A percentile compares a stretch with the other conserved stretches of the same genome.
phyloP scores from a whole-genome alignment of 768 basidiomycete genomes.

The Leccinum longicurvipes region DNA sequence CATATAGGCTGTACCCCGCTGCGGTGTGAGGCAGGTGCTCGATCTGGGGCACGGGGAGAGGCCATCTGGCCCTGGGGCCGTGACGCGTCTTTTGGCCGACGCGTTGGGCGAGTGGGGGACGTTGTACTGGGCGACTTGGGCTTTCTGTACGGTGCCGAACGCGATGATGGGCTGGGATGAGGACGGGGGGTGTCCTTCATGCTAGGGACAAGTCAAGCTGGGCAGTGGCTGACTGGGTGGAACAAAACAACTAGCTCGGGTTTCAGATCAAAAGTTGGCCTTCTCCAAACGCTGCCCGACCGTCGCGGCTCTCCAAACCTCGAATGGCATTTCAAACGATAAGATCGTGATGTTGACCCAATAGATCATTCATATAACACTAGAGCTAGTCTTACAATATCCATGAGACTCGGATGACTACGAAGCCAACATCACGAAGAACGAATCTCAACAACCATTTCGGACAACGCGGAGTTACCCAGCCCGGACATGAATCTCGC shows the following conservation, averaged over 20 bases:
- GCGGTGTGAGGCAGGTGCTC: slow-evolving; percentile 5
- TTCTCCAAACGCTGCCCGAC: slow-evolving; percentile 8
- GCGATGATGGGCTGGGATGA: slow-evolving; percentile 4
- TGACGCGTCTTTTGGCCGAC: slow-evolving; percentile 13
- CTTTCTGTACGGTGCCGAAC: slow-evolving; percentile 18
- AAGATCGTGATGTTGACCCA: background rate
- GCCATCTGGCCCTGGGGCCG: slow-evolving; percentile 2
- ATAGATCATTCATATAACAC: background rate
- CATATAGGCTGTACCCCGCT: slow-evolving; percentile 4
- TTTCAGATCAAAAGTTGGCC: slow-evolving; percentile 2
- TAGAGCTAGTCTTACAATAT: background rate
- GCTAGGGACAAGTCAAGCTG: slow-evolving; percentile 8
- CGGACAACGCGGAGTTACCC: background rate
- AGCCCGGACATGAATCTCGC: background rate
- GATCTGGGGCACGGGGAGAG: slow-evolving; percentile 2
- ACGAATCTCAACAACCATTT: no score
- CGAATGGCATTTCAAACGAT: background rate
- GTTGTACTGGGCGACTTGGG: background rate
- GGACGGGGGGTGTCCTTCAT: slow-evolving; percentile 27
- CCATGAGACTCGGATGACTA: no score
- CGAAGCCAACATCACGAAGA: no score
- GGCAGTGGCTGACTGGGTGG: slow-evolving; percentile 17
- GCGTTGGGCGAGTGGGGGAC: slow-evolving; percentile 12
- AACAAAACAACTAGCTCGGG: slow-evolving; percentile 2
- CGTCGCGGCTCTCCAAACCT: slow-evolving; percentile 4